phyloP scores from a whole-genome alignment of 192 early-diverging fungal genomes.

The Chytriomyces sp. region DNA sequence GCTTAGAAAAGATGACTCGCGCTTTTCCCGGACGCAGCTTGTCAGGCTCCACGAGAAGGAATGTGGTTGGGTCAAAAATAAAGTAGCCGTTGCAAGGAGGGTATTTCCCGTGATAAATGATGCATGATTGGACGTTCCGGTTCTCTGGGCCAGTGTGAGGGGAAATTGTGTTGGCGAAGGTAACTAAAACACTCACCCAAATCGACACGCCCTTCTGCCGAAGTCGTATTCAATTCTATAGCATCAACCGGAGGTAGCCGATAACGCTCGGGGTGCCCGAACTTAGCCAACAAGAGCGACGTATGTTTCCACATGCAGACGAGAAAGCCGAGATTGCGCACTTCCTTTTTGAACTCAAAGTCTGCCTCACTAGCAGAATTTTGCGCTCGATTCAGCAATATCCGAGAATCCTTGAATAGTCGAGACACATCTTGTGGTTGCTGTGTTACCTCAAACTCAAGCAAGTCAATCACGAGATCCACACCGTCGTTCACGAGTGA shows the following conservation, averaged over 20 bases:
- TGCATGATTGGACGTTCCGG: background rate
- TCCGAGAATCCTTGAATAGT: background rate
- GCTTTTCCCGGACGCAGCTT: background rate
- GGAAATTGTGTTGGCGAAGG: background rate
- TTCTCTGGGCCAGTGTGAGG: background rate
- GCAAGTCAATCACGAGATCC: slow-evolving; percentile 11
- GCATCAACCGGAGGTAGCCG: background rate
- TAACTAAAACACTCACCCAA: background rate
- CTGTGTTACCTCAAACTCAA: slow-evolving; percentile 5
- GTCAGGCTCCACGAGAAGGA: background rate
- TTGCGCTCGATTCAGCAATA: background rate
- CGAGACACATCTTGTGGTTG: background rate
- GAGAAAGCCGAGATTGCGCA: background rate
- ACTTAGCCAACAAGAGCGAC: background rate
- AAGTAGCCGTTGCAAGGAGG: background rate
- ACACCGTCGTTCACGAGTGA: slow-evolving; percentile 24
- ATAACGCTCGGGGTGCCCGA: background rate
- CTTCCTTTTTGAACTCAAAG: background rate
- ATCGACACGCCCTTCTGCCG: background rate
- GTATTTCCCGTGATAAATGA: background rate
- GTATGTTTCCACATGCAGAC: slow-evolving; percentile 4
- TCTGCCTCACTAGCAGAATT: background rate
- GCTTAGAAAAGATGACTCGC: background rate
- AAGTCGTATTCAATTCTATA: background rate
- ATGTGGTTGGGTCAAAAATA: background rate